These are phyloP conservation scores for Camellia oleifera DNA, from an alignment of 179 eudicot genomes.

Conservation along the genomic window DNA sequence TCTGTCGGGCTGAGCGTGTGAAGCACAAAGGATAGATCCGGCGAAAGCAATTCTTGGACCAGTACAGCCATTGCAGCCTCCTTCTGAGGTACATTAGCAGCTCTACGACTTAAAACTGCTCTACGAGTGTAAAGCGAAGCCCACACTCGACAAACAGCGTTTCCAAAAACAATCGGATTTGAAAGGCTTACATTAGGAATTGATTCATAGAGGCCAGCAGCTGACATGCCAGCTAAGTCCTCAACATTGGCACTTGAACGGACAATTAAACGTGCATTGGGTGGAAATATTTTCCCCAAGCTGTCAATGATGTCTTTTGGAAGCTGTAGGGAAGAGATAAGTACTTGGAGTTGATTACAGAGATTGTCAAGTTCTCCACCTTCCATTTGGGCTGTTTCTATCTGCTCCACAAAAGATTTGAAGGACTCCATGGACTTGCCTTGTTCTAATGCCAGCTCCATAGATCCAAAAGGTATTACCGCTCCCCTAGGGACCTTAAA, in stretches of 20 bases:
- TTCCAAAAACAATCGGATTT: conserved; percentile 55
- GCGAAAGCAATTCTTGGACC: conserved; percentile 91
- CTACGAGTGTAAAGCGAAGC: conserved; percentile 89
- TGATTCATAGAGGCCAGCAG: conserved; percentile 98
- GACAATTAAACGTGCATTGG: conserved; percentile 56
- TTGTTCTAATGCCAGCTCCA: conserved; percentile 70
- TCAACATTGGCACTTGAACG: conserved; percentile 98
- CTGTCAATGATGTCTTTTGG: conserved; percentile 44
- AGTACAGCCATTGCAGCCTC: conserved; percentile 86
- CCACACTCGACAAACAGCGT: conserved; percentile 75
- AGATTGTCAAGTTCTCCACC: conserved; percentile 66
- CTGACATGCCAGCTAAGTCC: conserved; percentile 98
- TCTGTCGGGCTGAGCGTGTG: conserved; percentile 93
- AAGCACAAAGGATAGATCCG: conserved; percentile 82
- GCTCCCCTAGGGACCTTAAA: conserved; percentile 83
- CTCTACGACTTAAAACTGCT: conserved; percentile 85
- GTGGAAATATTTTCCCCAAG: conserved; percentile 47
- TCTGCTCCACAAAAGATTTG: conserved; percentile 48
- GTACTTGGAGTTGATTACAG: conserved; percentile 66
- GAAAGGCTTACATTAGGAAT: conserved; percentile 90
- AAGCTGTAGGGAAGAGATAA: conserved; percentile 55
- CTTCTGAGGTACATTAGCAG: conserved; percentile 73
- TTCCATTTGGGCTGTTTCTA: conserved; percentile 70
- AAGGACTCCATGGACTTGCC: conserved; percentile 46
- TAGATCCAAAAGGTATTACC: conserved; percentile 82